phyloP scores from a whole-genome alignment of 345 rosid species.

The Lepidium sativum region DNA sequence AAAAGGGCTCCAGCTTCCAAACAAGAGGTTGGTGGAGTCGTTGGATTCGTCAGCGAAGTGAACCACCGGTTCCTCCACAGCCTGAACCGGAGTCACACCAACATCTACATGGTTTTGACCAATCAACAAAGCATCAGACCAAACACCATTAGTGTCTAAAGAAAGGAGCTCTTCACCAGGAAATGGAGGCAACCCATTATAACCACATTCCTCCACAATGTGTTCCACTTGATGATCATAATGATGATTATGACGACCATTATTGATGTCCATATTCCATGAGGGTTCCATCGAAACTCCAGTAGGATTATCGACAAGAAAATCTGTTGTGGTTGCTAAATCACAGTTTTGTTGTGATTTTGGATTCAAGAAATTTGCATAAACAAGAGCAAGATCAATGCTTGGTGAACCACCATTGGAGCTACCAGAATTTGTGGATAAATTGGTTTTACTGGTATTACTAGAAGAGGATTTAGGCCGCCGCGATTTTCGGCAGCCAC shows the following conservation, averaged over 20 bases:
- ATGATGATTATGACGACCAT: conserved; percentile 7
- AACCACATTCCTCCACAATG: conserved; percentile 23
- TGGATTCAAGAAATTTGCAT: conserved; percentile 29
- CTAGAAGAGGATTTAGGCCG: conserved; percentile 27
- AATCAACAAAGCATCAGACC: conserved; percentile 25
- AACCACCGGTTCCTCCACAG: conserved; percentile 18
- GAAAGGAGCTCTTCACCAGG: conserved; percentile 33
- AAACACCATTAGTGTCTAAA: conserved; percentile 14
- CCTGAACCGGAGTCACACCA: conserved; percentile 10
- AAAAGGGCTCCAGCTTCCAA: conserved; percentile 34
- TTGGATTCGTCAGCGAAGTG: conserved; percentile 16
- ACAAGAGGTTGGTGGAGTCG: conserved; percentile 29
- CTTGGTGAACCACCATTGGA: conserved; percentile 14
- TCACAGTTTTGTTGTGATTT: conserved; percentile 18
- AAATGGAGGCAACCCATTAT: conserved; percentile 29
- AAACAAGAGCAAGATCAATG: conserved; percentile 31
- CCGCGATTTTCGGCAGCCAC: conserved; percentile 30
- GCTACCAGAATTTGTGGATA: neutral
- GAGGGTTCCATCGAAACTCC: neutral
- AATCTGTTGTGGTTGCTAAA: neutral
- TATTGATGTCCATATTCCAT: conserved; percentile 21
- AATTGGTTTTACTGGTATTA: neutral
- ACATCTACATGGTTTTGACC: conserved; percentile 21
- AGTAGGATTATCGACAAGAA: neutral
- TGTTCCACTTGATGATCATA: conserved; percentile 15